A percentile compares a stretch with the other conserved stretches of the same genome.
Conservation (phyloP, 768 basidiomycete species). For the Hemileccinum rubropunctum region DNA sequence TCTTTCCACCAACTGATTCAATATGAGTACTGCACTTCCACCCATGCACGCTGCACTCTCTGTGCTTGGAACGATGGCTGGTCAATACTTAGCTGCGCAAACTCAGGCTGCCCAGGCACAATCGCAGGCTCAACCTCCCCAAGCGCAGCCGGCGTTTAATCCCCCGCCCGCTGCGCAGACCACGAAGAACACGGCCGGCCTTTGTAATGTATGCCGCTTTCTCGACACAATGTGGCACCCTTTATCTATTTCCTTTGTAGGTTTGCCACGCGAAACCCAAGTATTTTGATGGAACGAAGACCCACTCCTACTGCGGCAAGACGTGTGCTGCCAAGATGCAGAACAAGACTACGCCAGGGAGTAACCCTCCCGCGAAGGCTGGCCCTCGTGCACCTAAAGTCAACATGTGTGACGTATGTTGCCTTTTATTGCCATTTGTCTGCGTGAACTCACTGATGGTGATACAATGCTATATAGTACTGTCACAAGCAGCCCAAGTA, state of each 20-base stretch:
- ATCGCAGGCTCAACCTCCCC: slow-evolving; percentile 23
- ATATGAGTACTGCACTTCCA: slow-evolving; percentile 30
- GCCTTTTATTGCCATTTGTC: slow-evolving; percentile 6
- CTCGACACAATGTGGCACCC: slow-evolving; percentile 3
- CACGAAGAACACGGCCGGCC: slow-evolving; percentile 28
- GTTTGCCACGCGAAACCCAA: slow-evolving; percentile 56
- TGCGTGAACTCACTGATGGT: background rate
- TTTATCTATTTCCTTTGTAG: slow-evolving; percentile 30
- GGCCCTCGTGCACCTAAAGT: slow-evolving; percentile 24
- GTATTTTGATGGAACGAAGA: slow-evolving; percentile 52
- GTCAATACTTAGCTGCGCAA: slow-evolving; percentile 35
- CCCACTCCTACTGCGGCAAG: slow-evolving; percentile 59
- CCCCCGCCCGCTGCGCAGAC: slow-evolving; percentile 14
- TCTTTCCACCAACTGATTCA: slow-evolving; percentile 10
- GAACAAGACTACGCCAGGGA: slow-evolving; percentile 25
- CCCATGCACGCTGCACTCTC: slow-evolving; percentile 37
- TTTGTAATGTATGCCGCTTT: slow-evolving; percentile 49
- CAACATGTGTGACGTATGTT: slow-evolving; percentile 51
- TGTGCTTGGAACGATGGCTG: slow-evolving; percentile 34
- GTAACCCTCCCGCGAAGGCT: slow-evolving; percentile 28
- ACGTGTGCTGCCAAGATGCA: slow-evolving; percentile 51
- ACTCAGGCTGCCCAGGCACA: slow-evolving; percentile 22
- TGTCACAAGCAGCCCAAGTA: slow-evolving; percentile 61
- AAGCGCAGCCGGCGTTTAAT: slow-evolving; percentile 20
- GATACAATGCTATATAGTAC: slow-evolving; percentile 36